Base-by-base conservation (phyloP, 2,329 filamentous ascomycete species). In the Fusarium aywerte region DNA sequence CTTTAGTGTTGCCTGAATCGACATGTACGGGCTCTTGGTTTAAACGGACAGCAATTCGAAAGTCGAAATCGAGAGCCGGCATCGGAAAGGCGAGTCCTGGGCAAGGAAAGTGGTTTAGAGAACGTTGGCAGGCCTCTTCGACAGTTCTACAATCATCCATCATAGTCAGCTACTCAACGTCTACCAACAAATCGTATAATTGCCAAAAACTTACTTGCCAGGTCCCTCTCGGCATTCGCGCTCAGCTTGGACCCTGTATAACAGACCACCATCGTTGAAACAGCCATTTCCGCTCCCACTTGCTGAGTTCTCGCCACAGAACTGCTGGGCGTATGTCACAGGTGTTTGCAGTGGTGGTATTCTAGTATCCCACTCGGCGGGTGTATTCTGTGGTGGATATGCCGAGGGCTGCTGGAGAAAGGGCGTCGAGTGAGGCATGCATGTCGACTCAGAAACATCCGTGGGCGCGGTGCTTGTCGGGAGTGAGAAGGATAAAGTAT, bases 1-100 rank as follows among this genome's bases (percentile, higher is more conserved):
- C 83, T 58, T 83, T 80, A 56, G 80, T 77, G 32, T 78, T 80
- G 49, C 81, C 77, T 13, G 76, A 72, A 29, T 82, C 82, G 36
- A 84, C 78, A 21, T 78, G 77, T 12, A 83, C 78, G 31, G 79
- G 75, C 49, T 80, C 78, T 18, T 80, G 79, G 61, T 81, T 80
- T 27, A 84, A 74, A 18, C 75, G 76, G 15, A 84, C 82, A 38
- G 81, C 80, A 72, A 85, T 80, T 55, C 82, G 81, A 66, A 85
- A 84, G 69, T 85, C 83, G 43, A 84, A 82, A 49, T 78, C 79
- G 48, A 84, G 77, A 35, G 76, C 78, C 7, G 83, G 82, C 69
- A 80, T 78, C 15, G 83, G 82, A 49, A 85, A 79, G 5, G 76
- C 76, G 32, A 83, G 65, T 38, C 75, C 72, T 18, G 82, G 79